Base-by-base conservation (phyloP, 345 rosid species). In the Bruguiera sexangula region DNA sequence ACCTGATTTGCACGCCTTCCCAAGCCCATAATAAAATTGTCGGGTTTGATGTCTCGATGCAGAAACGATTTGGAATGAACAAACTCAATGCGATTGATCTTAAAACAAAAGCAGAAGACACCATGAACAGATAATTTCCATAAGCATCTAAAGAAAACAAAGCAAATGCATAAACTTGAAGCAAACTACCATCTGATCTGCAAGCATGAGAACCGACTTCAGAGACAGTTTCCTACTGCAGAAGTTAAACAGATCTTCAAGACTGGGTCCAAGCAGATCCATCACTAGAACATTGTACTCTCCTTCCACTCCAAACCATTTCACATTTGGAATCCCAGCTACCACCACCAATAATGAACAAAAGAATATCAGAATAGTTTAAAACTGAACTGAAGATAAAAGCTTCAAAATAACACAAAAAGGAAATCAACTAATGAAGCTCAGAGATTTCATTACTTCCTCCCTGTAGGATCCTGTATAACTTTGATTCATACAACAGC, bases 251-350 rank as follows among this genome's bases (percentile, higher is more conserved):
- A 92, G 80, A 77, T 92, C 96, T 88, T 92, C 97, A 60, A 92
- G 97, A 83, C 97, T 92, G 70, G 96, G 97, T 67, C 97, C 97
- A 78, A 92, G 74, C 63, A 92, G 82, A 86, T 89, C 96, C 82
- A 92, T 92, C 72, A 89, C 97, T 20, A 92, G 89, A 66, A 87
- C 97, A 74, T 85, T 89, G 68, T 89, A 92, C 68, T 89, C 97
- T 70, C 97, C 97, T 77, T 92, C 97, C 50, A 86, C 87, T 52
- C 96, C 96, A 69, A 85, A 88, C 97, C 97, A 92, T 78, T 78
- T 89, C 69, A 92, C 87, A 73, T 82, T 88, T 71, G 96, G 94
- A 70, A 92, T 84, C 37, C 97, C 97, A 68, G 86, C 97, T 92
- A 78, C 69, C 73, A 80, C 75, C 55, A 29, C 70, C 32, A 66